Conservation (phyloP, 164 flowering plant species). For the Santalum album region DNA sequence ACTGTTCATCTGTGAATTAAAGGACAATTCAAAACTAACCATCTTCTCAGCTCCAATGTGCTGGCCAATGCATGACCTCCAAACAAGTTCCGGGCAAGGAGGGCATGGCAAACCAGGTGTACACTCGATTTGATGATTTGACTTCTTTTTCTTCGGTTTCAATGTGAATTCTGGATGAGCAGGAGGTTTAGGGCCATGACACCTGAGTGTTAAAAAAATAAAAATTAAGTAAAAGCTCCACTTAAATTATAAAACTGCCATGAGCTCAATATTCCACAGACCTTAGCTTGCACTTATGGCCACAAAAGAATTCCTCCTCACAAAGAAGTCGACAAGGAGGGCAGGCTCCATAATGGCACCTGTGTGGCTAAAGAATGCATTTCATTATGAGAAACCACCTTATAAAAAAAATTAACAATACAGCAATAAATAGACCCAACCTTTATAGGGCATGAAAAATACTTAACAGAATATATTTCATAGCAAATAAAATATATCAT, state of each 20-base stretch:
- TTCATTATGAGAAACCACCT: too few relatives aligned
- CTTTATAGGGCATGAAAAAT: too few relatives aligned
- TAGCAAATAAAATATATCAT: too few relatives aligned
- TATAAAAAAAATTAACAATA: too few relatives aligned
- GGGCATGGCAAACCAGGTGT: constrained; percentile 77
- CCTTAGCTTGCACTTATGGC: constrained; percentile 81
- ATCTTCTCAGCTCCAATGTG: constrained; percentile 74
- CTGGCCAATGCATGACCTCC: constrained; percentile 75
- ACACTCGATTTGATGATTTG: constrained; percentile 32
- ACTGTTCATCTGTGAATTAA: neutral
- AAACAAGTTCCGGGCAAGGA: constrained; percentile 81
- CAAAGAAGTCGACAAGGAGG: constrained; percentile 67
- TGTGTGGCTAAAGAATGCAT: constrained; percentile 65
- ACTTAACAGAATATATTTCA: too few relatives aligned
- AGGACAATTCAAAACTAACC: constrained; percentile 40
- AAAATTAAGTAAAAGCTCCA: neutral
- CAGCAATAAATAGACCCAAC: too few relatives aligned
- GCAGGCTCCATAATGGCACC: constrained; percentile 94
- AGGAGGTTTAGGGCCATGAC: constrained; percentile 90
- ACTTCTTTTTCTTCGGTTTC: constrained; percentile 77
- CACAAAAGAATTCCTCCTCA: constrained; percentile 70
- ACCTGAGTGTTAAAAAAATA: constrained; percentile 32
- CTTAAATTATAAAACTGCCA: neutral
- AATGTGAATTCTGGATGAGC: constrained; percentile 76
- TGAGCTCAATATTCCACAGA: constrained; percentile 13